Evolutionary conservation across 2,329 filamentous ascomycete genomes (phyloP), one percentile per base, ranked within the genome.

Genomic region (Fusarium pininemorale): DNA sequence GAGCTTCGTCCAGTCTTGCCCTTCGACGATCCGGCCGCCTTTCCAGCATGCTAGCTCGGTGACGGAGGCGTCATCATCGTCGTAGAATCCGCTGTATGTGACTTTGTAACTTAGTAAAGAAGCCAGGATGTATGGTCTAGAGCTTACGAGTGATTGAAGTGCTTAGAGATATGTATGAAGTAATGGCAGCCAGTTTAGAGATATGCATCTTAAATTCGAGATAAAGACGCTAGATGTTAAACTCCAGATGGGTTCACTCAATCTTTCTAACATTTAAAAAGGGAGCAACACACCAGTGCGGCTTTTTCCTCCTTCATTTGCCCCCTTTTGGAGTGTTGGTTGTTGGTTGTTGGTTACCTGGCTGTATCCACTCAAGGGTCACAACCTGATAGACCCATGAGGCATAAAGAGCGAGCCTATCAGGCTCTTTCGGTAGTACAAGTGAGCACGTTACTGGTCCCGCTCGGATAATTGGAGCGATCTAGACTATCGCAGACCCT

Each of bases 111-210:
- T 55, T 7, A 63, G 39, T 5, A n/a, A 15, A 2, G 15, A 22
- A 11, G 1, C 8, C 7, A 2, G 6, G 11, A 6, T 3, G 11
- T 2, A 3, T 11, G 7, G 10, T 1, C 2, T 12, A 2, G 7
- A 20, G 0, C 35, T 35, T 11, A 63, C 53, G 42, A 2, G 53
- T 63, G 7, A 7, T n/a, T 11, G 53, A n/a, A 20, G 53, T 18
- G 24, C 10, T 20, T 3, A 48, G n/a, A 4, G 35, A n/a, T 1
- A 28, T 0, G 6, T 2, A 45, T 1, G 22, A 37, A 20, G 11
- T 5, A 8, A 45, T 24, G 6, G 16, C 5, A 10, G 5, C 11
- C 4, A 42, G 28, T 24, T 16, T 56, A 1, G 24, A 38, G 20
- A 32, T 18, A 3, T 45, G 15, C 50, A 62, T 62, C 13, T 45